phyloP scores from a whole-genome alignment of 768 basidiomycete genomes.

The Lactifluus echinatus region DNA sequence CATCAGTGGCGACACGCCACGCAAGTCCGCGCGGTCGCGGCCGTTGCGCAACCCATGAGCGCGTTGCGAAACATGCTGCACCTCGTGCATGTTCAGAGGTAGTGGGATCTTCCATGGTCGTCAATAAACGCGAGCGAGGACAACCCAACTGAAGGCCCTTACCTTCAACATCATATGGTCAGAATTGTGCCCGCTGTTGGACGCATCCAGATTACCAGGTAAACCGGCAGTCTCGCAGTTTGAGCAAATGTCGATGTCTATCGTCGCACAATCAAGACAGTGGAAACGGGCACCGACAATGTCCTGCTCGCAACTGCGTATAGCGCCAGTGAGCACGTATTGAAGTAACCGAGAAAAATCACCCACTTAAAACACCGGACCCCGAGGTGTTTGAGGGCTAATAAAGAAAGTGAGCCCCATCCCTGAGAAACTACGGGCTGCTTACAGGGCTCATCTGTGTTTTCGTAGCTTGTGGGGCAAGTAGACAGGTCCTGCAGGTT shows the following conservation, averaged over 20 bases:
- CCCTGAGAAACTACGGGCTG: not conserved
- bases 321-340: not conserved
- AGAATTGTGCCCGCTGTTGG: constrained; percentile 69
- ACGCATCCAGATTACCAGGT: constrained; percentile 71
- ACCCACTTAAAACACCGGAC: constrained; percentile 19
- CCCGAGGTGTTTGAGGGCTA: constrained; percentile 19
- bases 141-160: constrained; percentile 8
- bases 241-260: constrained; percentile 64
- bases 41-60: constrained; percentile 12
- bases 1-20: not conserved
- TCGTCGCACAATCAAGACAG: constrained; percentile 63
- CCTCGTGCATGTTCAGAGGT: constrained; percentile 64
- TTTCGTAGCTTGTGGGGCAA: constrained; percentile 15
- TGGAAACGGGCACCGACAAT: constrained; percentile 91
- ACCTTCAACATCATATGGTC: constrained; percentile 96
- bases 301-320: constrained; percentile 68
- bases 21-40: not conserved
- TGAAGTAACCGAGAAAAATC: not conserved
- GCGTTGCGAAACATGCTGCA: constrained; percentile 41
- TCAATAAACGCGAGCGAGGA: not conserved
- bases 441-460: constrained; percentile 17
- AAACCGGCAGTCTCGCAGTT: constrained; percentile 84
- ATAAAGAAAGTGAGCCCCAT: not conserved
- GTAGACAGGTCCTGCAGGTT: constrained; percentile 33
- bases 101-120: constrained; percentile 63